These are phyloP conservation scores for Fomes fomentarius DNA, from an alignment of 1,284 basidiomycete genomes.

Conservation along the genomic window DNA sequence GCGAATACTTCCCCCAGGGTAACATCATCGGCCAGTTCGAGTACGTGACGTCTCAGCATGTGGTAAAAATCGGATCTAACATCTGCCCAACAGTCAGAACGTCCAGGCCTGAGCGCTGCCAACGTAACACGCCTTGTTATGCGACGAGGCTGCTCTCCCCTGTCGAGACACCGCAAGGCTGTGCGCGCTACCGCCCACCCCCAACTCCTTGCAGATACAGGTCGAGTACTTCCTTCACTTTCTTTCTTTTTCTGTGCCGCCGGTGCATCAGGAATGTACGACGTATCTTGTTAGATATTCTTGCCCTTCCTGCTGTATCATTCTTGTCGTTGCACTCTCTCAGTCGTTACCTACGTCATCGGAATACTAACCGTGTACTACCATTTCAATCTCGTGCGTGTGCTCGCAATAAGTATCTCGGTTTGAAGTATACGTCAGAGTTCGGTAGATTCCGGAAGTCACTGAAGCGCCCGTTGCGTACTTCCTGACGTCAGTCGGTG, in stretches of 20 bases:
- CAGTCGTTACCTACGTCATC: constrained; percentile 4
- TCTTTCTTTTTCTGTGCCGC: constrained; percentile 18
- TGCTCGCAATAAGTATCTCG: no score
- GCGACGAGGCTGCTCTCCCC: neutral
- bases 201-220: neutral
- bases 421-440: no score
- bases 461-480: no score
- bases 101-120: constrained; percentile 35
- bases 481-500: no score
- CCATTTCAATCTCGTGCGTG: neutral
- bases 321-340: constrained; percentile 15
- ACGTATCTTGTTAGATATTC: constrained; percentile 17
- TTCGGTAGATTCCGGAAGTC: no score
- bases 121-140: neutral
- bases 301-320: constrained; percentile 21
- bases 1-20: constrained; percentile 66
- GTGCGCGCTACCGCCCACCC: neutral
- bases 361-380: neutral
- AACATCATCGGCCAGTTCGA: constrained; percentile 65
- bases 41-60: constrained; percentile 43
- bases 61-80: neutral
- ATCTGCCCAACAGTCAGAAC: constrained; percentile 32
- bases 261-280: constrained; percentile 29
- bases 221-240: constrained; percentile 3
- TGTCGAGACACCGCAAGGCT: neutral